phyloP scores from a whole-genome alignment of 805 yeast species.

The Wickerhamiella australiensis region DNA sequence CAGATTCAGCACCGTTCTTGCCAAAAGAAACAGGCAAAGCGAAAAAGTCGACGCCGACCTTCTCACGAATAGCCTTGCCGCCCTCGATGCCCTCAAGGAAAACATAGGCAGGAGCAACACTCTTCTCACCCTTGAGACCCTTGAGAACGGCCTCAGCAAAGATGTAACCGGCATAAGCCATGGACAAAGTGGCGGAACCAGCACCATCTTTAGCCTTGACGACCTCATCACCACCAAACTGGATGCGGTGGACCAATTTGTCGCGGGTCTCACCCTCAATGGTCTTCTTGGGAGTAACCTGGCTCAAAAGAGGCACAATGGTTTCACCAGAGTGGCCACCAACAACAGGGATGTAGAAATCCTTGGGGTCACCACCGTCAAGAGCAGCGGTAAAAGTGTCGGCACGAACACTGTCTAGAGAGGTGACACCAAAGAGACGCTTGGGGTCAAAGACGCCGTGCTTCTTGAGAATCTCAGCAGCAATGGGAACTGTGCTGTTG shows the following conservation, averaged over 20 bases:
- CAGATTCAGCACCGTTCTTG: slow-evolving; percentile 53
- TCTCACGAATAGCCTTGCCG: slow-evolving; percentile 55
- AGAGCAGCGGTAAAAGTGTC: slow-evolving; percentile 62
- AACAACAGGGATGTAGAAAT: slow-evolving; percentile 53
- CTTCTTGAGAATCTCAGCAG: slow-evolving; percentile 63
- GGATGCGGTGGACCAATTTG: slow-evolving; percentile 74
- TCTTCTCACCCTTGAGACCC: slow-evolving; percentile 34
- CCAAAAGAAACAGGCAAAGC: slow-evolving; percentile 65
- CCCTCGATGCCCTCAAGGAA: slow-evolving; percentile 29
- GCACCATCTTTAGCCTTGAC: slow-evolving; percentile 90
- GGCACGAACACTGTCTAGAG: slow-evolving; percentile 78
- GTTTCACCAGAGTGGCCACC: slow-evolving; percentile 97
- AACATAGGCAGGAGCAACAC: slow-evolving; percentile 39
- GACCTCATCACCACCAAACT: slow-evolving; percentile 94
- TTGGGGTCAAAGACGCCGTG: slow-evolving; percentile 57
- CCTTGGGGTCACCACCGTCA: slow-evolving; percentile 34
- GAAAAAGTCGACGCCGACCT: slow-evolving; percentile 65
- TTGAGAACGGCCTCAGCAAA: slow-evolving; percentile 50
- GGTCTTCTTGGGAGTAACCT: slow-evolving; percentile 28
- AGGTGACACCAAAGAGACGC: slow-evolving; percentile 77
- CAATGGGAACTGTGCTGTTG: slow-evolving; percentile 84
- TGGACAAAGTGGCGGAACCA: slow-evolving; percentile 89
- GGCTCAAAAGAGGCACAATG: slow-evolving; percentile 71
- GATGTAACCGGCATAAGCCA: slow-evolving; percentile 88
- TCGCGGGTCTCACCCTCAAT: slow-evolving; percentile 33